phyloP scores from a whole-genome alignment of 2,329 filamentous ascomycete species.

The Fusarium illudens region DNA sequence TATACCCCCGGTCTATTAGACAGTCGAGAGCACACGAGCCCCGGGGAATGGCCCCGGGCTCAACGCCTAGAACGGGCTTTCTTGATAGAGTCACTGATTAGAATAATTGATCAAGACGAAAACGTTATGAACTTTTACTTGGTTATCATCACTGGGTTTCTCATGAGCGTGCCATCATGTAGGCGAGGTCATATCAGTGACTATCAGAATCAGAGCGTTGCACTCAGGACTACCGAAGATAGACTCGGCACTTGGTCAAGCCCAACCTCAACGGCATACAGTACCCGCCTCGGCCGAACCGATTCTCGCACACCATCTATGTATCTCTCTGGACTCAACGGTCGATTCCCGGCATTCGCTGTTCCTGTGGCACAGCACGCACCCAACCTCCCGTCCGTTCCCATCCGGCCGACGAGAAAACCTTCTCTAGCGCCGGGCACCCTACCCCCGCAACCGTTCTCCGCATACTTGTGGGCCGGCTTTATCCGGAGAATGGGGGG shows the following conservation, averaged over 20 bases:
- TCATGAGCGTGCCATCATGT: neutral
- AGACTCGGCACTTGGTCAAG: neutral
- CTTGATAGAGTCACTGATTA: conserved; percentile 40
- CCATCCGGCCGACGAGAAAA: conserved; percentile 14
- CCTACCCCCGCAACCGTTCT: conserved; percentile 13
- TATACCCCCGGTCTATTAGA: conserved; percentile 46
- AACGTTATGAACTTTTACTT: conserved; percentile 7
- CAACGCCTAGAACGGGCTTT: conserved; percentile 42
- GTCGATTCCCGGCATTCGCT: conserved; percentile 29
- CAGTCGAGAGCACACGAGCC: conserved; percentile 37
- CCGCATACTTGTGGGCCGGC: conserved; percentile 3
- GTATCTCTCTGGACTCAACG: neutral
- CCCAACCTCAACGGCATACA: neutral
- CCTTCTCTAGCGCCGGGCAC: neutral
- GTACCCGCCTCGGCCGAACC: conserved; percentile 1
- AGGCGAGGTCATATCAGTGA: neutral
- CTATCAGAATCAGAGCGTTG: neutral
- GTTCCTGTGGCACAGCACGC: conserved; percentile 11
- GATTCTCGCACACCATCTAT: conserved; percentile 11
- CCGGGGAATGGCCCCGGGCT: conserved; percentile 32
- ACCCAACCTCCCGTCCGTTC: conserved; percentile 6
- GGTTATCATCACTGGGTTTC: neutral
- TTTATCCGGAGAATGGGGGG: neutral
- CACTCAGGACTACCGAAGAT: neutral
- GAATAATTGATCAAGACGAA: conserved; percentile 36